Base-by-base conservation (phyloP, 2,329 filamentous ascomycete genomes). In the Ascochyta viciae-villosae region DNA sequence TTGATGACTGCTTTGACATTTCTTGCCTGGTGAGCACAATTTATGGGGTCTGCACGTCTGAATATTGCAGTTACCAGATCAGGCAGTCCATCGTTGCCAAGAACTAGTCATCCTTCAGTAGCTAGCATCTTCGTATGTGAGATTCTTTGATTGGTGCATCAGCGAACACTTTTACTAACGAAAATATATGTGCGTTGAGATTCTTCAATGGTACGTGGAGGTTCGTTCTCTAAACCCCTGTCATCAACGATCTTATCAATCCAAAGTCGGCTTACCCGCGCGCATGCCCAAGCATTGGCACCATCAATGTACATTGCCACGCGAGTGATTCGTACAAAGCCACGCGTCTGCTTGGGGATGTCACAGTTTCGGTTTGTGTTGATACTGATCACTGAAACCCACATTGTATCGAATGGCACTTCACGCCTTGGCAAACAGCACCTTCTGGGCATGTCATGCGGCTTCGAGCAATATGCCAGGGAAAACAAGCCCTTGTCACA, bases 401-500 rank as follows among this genome's bases (percentile, higher is more conserved):
- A 9, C 22, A 50, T 4, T 29, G 47, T 31, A 13, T 50, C 38
- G 13, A 29, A 23, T 39, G 31, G 23, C 31, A 43, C 22, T 37
- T 50, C 5, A 19, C n/a, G 12, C 39, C 31, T 50, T 43, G 31
- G 31, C 29, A 10, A 10, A 29, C 27, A 10, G 27, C 27, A 37
- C 19, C 29, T 35, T 50, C 2, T 26, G n/a, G 10, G 29, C 23
- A 42, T 42, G 22, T 22, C 38, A 15, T n/a, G n/a, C 22, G 13
- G n/a, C 31, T 42, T 9, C n/a, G n/a, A 42, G 23, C 23, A 42
- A 27, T 8, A 43, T 29, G 39, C 38, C 23, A 16, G 13, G 10
- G 6, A n/a, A 15, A n/a, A 45, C 3, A 52, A 45, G 41, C 49
- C 15, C 22, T 40, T 45, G 34, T 52, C 49, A 45, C 34, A 52